phyloP scores from a whole-genome alignment of 805 yeast species.

The Myxozyma geophila region DNA sequence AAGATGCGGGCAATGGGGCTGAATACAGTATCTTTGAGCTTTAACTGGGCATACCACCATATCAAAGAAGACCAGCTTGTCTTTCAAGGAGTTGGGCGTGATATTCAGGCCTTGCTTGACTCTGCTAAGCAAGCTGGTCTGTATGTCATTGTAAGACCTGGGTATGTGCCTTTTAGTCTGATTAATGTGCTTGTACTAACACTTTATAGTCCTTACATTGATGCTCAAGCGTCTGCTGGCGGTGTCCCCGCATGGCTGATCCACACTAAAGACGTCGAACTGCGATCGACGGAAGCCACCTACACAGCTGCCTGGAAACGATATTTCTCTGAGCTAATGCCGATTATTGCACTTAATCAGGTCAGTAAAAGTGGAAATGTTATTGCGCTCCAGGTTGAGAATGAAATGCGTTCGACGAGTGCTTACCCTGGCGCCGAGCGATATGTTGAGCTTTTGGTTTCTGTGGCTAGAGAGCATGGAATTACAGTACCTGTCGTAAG shows the following conservation, averaged over 20 bases:
- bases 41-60: conserved; percentile 32
- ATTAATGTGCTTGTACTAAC: not conserved
- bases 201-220: conserved; percentile 16
- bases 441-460: conserved; percentile 16
- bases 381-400: conserved; percentile 28
- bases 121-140: conserved; percentile 28
- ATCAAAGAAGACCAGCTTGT: conserved; percentile 11
- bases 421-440: conserved; percentile 14
- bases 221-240: conserved; percentile 28
- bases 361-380: conserved; percentile 22
- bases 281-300: conserved; percentile 12
- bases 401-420: conserved; percentile 9
- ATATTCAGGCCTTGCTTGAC: conserved; percentile 24
- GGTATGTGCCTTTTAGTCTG: conserved; percentile 5
- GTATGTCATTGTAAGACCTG: conserved; percentile 29
- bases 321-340: conserved; percentile 16
- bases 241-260: conserved; percentile 30
- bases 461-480: conserved; percentile 8
- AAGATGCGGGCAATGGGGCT: conserved; percentile 31
- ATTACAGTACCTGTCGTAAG: conserved; percentile 27
- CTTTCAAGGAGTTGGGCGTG: conserved; percentile 22
- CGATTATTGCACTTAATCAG: conserved; percentile 27
- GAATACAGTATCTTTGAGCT: conserved; percentile 26
- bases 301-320: conserved; percentile 23
- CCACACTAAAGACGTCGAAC: conserved; percentile 12